Evolutionary conservation across 495 filamentous ascomycete species (phyloP), one percentile per base, ranked within the genome.

Genomic region (Niebla homalea): DNA sequence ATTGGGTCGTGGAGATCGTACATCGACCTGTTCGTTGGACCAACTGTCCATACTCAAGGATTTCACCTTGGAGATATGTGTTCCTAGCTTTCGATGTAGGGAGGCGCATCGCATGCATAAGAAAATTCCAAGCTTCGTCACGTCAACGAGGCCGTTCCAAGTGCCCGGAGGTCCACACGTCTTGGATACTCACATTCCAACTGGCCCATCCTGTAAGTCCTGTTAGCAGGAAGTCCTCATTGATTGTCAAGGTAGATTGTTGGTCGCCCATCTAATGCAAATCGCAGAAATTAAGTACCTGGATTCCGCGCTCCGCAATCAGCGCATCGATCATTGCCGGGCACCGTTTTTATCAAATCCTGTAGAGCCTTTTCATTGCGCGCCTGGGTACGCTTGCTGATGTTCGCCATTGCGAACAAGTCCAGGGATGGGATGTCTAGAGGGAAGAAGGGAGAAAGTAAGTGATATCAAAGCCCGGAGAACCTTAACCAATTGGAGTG

Each of bases 41-140:
- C 92, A 98, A 44, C 79, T 87, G 62, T 98, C 92, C 92, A 97
- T 96, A 56, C 84, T 94, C 70, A 97, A 69, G 8, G 89, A 95
- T 67, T 98, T 98, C 67, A 98, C 87, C 66, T 97, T 98, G 40
- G 90, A 94, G 49, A 98, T 85, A 63, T 98, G 92, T 46, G 89
- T 97, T 46, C 93, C 93, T 59, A 97, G 74, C 67, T 97, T 97
- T 59, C 92, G 87, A 71, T 98, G 92, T 63, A 97, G 72, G 25
- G 87, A 77, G 50, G 89, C 92, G 76, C 92, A 98, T 62, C 93
- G 87, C 84, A 96, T 89, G 70, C 92, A 98, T 5, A 98, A 76
- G 68, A 98, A 98, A 46, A 96, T 79, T 29, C 92, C 92, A 67
- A 98, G 73, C 89, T 94, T 61, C 57, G 22, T 23, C 19, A 22